Percentiles rank a stretch among this genome's conserved stretches.
Conservation (phyloP, 495 filamentous ascomycete genomes). For the Podospora anserina region DNA sequence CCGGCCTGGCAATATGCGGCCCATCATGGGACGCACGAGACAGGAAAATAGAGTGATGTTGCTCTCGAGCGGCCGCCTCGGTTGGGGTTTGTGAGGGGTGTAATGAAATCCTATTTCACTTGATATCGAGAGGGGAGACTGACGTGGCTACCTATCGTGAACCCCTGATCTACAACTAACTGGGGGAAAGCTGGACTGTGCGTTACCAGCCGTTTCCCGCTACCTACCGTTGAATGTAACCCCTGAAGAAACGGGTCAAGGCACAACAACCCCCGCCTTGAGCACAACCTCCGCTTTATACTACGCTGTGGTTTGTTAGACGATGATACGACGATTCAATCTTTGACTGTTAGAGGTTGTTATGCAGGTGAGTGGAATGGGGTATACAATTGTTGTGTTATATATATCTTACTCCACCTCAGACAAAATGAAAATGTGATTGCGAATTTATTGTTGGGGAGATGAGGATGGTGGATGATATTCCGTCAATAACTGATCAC, state of each 20-base stretch:
- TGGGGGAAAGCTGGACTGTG: not conserved
- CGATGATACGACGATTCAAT: not conserved
- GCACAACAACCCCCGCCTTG: not conserved
- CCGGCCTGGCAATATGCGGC: not conserved
- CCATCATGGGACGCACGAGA: not conserved
- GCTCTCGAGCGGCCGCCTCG: not conserved
- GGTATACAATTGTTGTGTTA: not conserved
- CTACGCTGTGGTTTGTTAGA: not conserved
- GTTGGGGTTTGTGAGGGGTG: not conserved
- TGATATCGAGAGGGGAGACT: not conserved
- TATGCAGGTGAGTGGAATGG: not conserved
- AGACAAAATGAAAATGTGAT: not conserved
- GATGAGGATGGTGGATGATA: too few relatives aligned
- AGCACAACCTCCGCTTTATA: not conserved
- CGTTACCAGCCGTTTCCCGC: not conserved
- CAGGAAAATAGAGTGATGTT: not conserved
- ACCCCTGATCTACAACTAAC: not conserved
- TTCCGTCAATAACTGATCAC: not conserved
- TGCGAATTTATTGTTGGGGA: not conserved
- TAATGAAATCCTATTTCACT: too few relatives aligned
- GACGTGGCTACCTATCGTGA: not conserved
- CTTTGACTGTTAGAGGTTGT: not conserved
- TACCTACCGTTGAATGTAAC: not conserved
- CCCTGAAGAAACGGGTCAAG: not conserved
- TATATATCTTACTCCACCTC: not conserved